These are phyloP conservation scores for Mrakia frigida DNA, from an alignment of 768 basidiomycete genomes.

Conservation along the genomic window DNA sequence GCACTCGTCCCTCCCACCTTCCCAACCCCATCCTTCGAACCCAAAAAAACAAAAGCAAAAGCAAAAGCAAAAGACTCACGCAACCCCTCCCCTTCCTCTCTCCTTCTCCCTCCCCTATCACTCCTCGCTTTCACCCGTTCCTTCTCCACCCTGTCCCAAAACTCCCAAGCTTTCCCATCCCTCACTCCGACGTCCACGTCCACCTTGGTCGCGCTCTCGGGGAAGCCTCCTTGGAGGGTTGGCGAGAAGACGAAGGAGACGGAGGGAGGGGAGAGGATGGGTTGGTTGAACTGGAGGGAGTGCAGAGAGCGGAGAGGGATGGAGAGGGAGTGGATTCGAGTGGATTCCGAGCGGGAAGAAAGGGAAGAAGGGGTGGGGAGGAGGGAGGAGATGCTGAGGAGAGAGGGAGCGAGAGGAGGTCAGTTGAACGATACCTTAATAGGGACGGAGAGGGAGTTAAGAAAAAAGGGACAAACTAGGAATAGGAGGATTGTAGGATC, in stretches of 20 bases:
- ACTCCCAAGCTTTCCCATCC: conserved; percentile 7
- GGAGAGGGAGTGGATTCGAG: conserved; percentile 11
- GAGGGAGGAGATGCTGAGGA: background rate
- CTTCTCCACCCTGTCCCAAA: background rate
- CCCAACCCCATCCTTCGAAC: background rate
- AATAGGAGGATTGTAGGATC: background rate
- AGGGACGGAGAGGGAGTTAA: background rate
- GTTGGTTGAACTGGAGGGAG: conserved; percentile 6
- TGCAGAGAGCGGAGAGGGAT: background rate
- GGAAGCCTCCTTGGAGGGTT: background rate
- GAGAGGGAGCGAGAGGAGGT: background rate
- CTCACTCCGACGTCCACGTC: background rate
- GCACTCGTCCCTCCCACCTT: background rate
- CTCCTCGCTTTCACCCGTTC: background rate
- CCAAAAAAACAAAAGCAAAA: background rate
- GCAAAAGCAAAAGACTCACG: background rate
- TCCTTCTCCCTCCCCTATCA: background rate
- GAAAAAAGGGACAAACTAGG: background rate
- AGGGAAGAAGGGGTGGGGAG: background rate
- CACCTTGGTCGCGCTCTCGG: background rate
- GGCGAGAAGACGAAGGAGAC: conserved; percentile 5
- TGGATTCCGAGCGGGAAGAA: background rate
- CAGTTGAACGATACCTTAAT: too few species aligned
- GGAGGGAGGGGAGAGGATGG: background rate
- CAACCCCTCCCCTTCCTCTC: background rate